Conservation (phyloP, 1,139 yeast species). For the Saccharomycopsis hybrid region DNA sequence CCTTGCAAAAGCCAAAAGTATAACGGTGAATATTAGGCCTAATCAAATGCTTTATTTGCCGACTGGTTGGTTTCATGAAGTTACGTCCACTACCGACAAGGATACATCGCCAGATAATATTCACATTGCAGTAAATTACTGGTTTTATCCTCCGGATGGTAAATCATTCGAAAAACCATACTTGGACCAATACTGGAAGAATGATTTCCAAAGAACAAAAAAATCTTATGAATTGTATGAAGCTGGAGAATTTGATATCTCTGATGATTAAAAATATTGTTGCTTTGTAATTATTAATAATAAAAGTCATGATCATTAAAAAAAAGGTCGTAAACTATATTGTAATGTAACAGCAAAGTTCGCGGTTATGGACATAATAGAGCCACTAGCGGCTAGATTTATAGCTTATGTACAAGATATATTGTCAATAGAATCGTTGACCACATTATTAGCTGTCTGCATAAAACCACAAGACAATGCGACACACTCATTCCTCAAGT, state of each 20-base stretch:
- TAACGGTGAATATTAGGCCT: conserved; percentile 44
- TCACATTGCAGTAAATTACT: conserved; percentile 64
- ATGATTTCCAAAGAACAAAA: conserved; percentile 40
- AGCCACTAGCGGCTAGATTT: too few relatives aligned
- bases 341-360: too few relatives aligned
- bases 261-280: neutral
- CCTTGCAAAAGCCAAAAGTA: conserved; percentile 36
- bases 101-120: conserved; percentile 26
- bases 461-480: too few relatives aligned
- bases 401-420: too few relatives aligned
- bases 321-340: too few relatives aligned
- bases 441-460: too few relatives aligned
- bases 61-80: conserved; percentile 81
- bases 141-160: conserved; percentile 63
- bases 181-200: conserved; percentile 42
- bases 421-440: too few relatives aligned
- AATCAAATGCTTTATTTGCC: conserved; percentile 69
- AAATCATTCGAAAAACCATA: conserved; percentile 33
- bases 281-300: neutral
- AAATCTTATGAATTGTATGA: conserved; percentile 25
- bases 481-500: neutral
- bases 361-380: too few relatives aligned
- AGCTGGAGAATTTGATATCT: neutral
- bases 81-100: conserved; percentile 49
- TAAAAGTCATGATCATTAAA: too few relatives aligned